Percentiles rank a stretch among this genome's conserved stretches.
Conservation (phyloP, 2,329 filamentous ascomycete species). For the Fusarium sarcochroum region DNA sequence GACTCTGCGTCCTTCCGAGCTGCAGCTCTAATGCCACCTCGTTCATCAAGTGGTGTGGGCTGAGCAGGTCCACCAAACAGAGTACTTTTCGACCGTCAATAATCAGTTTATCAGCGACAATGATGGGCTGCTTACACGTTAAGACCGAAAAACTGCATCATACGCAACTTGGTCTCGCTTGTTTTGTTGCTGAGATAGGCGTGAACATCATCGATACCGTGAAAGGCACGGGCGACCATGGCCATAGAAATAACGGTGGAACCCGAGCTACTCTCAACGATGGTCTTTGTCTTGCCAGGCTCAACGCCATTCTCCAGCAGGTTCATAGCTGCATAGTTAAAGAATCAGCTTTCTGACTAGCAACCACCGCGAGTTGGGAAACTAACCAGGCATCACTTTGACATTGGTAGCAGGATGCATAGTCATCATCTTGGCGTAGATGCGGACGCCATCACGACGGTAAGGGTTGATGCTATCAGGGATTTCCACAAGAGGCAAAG, state of each 20-base stretch:
- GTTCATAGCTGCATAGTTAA: slow-evolving; percentile 54
- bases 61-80: slow-evolving; percentile 54
- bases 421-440: slow-evolving; percentile 76
- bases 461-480: slow-evolving; percentile 70
- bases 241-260: slow-evolving; percentile 73
- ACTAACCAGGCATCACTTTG: slow-evolving; percentile 70
- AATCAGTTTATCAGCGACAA: neutral
- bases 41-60: slow-evolving; percentile 51
- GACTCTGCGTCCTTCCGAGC: slow-evolving; percentile 50
- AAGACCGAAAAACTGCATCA: slow-evolving; percentile 55
- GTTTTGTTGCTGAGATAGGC: slow-evolving; percentile 66
- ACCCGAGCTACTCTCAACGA: slow-evolving; percentile 73
- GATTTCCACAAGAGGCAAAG: slow-evolving; percentile 72
- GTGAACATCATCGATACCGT: slow-evolving; percentile 58
- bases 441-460: slow-evolving; percentile 68
- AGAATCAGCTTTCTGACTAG: slow-evolving; percentile 22
- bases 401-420: slow-evolving; percentile 74
- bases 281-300: slow-evolving; percentile 62
- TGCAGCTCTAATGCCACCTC: slow-evolving; percentile 52
- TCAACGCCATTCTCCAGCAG: slow-evolving; percentile 63
- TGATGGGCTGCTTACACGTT: slow-evolving; percentile 46
- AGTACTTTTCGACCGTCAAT: slow-evolving; percentile 41
- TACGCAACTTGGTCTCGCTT: slow-evolving; percentile 50
- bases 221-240: slow-evolving; percentile 53
- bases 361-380: neutral